Evolutionary conservation across 2,329 filamentous ascomycete genomes (phyloP).

Genomic region (Pseudogymnoascus destructans): DNA sequence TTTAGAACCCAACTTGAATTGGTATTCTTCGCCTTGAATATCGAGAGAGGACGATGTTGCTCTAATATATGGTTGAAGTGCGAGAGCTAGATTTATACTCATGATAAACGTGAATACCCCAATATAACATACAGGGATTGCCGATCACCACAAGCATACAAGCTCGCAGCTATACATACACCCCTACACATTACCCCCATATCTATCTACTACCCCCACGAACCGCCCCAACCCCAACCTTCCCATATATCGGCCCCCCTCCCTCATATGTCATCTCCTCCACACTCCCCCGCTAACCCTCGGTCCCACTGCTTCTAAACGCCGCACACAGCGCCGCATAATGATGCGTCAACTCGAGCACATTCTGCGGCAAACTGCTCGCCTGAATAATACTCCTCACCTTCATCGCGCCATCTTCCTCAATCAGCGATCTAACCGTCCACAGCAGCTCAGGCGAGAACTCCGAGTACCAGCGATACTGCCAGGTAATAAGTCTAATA

Average conservation of each 20-base stretch:
- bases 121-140: not conserved
- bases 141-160: not conserved
- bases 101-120: not conserved
- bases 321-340: constrained; percentile 90
- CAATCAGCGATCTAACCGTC: constrained; percentile 82
- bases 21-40: too few species aligned
- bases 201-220: constrained; percentile 9
- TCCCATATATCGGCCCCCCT: not conserved
- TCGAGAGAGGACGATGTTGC: too few species aligned
- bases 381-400: constrained; percentile 94
- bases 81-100: not conserved
- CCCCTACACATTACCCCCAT: constrained; percentile 10
- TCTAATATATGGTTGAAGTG: not conserved
- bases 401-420: constrained; percentile 95
- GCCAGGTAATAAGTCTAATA: constrained; percentile 89
- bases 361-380: constrained; percentile 82
- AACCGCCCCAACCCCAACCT: not conserved
- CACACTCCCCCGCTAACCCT: constrained; percentile 16
- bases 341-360: constrained; percentile 88
- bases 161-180: not conserved
- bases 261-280: not conserved
- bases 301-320: constrained; percentile 73
- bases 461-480: constrained; percentile 98
- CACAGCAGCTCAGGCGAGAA: constrained; percentile 87
- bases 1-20: too few species aligned